Conservation (phyloP, 768 basidiomycete genomes). For the Tremella fuciformis region DNA sequence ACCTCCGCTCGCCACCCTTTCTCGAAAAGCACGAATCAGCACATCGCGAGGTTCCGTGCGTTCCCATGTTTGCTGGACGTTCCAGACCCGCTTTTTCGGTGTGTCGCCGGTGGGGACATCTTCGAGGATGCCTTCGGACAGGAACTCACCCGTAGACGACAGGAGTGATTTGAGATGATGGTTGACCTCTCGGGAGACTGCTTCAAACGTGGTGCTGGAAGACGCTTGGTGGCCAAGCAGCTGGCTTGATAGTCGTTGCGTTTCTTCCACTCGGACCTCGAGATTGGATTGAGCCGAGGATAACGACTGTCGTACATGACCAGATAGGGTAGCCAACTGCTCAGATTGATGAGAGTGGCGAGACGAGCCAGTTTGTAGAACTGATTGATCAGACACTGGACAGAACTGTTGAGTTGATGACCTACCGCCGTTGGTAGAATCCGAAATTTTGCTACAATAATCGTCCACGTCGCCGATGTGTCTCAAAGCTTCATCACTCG, state of each 20-base stretch:
- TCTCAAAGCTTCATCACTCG: no score
- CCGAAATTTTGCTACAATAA: no score
- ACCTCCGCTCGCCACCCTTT: neutral
- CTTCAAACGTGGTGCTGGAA: constrained; percentile 9
- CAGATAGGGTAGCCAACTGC: neutral
- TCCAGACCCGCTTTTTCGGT: constrained; percentile 45
- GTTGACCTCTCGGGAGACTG: constrained; percentile 8
- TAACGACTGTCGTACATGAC: neutral
- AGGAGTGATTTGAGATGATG: constrained; percentile 27
- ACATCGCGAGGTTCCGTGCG: constrained; percentile 38
- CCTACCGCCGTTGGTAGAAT: no score
- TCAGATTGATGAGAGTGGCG: neutral
- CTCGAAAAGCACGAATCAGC: constrained; percentile 18
- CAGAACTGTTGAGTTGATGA: no score
- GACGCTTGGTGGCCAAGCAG: constrained; percentile 11
- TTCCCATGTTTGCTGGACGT: constrained; percentile 42
- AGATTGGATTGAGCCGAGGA: neutral
- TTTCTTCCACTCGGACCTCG: neutral
- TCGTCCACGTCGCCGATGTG: no score
- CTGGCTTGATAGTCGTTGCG: neutral
- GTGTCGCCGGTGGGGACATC: constrained; percentile 47
- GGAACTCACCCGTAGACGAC: constrained; percentile 32
- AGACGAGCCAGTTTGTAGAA: neutral
- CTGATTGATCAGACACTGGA: neutral
- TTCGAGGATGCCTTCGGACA: constrained; percentile 42